Base-by-base conservation (phyloP, 2,329 filamentous ascomycete genomes). In the Diplodia sapinea region DNA sequence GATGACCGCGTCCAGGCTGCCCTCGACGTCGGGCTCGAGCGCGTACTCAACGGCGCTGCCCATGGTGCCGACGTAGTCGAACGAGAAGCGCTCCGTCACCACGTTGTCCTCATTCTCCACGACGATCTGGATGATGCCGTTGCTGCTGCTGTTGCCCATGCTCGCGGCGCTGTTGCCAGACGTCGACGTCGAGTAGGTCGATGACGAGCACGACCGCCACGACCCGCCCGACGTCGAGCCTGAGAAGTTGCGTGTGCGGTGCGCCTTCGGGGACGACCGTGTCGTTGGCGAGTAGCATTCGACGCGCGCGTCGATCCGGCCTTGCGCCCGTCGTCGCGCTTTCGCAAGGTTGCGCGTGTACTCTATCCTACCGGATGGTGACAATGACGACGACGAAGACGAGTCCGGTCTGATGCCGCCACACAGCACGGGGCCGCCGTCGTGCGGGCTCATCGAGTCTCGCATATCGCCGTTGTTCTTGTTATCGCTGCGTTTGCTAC, bases 91-190 rank as follows among this genome's bases (percentile, higher is more conserved):
- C 2, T 82, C 81, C 36, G 88, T 71, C 1, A 77, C 76, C 0
- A 86, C 86, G 15, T 83, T 76, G 31, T 63, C 43, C 1, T 81
- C 76, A 65, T 79, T 75, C 69, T 73, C 76, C 1, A 93, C 83
- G 12, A 87, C 84, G 43, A 92, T 82, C 8, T 82, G 82, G 74
- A 89, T 89, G 74, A 89, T 89, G 17, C 83, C 81, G 1, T 87
- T 87, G 1, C 79, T 85, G 31, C 31, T 33, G 31, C 31, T 33
- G 31, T 33, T 43, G 20, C n/a, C 56, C 88, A 80, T 8, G 33
- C 33, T 0, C 90, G 87, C 1, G 76, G 86, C 1, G 89, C 83
- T 9, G 79, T 73, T 1, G 75, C 23, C 23, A 26, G 23, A 26
- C 23, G 26, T 2, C 79, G 71, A 11, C 72, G 69, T 23, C 9